A percentile compares a stretch with the other conserved stretches of the same genome.
Conservation (phyloP, 495 filamentous ascomycete genomes). For the Immersiella caudata region DNA sequence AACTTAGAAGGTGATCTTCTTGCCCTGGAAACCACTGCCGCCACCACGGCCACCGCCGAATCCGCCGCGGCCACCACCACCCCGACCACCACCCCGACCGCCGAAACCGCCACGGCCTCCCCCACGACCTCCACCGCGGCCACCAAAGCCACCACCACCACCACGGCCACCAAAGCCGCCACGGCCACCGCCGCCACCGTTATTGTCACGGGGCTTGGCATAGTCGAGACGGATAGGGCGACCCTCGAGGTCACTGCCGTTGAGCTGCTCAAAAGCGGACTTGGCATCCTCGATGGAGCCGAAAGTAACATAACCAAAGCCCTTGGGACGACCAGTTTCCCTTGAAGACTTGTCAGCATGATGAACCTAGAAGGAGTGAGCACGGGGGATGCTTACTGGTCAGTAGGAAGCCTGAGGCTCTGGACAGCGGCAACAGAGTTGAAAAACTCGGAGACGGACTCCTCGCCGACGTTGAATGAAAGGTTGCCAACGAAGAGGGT, state of each 20-base stretch:
- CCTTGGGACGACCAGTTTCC: constrained; percentile 85
- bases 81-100: constrained; percentile 41
- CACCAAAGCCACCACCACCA: constrained; percentile 51
- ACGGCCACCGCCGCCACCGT: constrained; percentile 54
- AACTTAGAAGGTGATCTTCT: constrained; percentile 85
- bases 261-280: constrained; percentile 70
- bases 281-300: constrained; percentile 82
- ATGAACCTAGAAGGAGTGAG: not conserved
- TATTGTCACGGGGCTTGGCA: constrained; percentile 71
- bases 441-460: constrained; percentile 74
- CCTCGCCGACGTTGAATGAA: constrained; percentile 79
- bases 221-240: constrained; percentile 88
- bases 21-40: constrained; percentile 74
- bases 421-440: constrained; percentile 68
- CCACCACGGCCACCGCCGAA: constrained; percentile 53
- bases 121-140: constrained; percentile 57
- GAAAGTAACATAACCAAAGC: constrained; percentile 93
- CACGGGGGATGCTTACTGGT: constrained; percentile 54
- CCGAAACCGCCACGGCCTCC: constrained; percentile 51
- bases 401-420: constrained; percentile 86
- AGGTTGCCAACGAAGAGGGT: constrained; percentile 96
- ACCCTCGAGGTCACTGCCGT: constrained; percentile 72
- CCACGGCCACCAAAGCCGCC: constrained; percentile 52
- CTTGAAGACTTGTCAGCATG: constrained; percentile 50
- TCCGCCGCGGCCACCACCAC: constrained; percentile 40